phyloP scores from a whole-genome alignment of 2,329 filamentous ascomycete species.

The Orbilia javanica region DNA sequence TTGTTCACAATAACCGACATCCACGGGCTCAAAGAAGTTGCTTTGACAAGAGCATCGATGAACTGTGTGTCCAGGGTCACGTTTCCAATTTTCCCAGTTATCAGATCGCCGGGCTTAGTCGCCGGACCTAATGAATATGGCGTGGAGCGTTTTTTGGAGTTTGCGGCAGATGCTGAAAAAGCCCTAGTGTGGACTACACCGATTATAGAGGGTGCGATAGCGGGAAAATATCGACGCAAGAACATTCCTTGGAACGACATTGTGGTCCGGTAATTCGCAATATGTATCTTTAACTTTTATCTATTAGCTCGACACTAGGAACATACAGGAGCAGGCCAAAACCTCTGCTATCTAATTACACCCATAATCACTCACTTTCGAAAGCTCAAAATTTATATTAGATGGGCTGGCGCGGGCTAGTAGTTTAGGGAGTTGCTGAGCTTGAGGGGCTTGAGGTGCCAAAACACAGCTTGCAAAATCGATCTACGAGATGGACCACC shows the following conservation, averaged over 20 bases:
- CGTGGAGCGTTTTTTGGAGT: neutral
- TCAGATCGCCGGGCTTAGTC: slow-evolving; percentile 7
- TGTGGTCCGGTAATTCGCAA: neutral
- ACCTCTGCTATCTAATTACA: neutral
- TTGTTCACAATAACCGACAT: neutral
- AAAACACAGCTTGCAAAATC: neutral
- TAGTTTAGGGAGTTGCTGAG: neutral
- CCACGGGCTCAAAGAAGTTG: slow-evolving; percentile 1
- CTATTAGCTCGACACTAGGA: neutral
- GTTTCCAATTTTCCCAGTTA: slow-evolving; percentile 4
- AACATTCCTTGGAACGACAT: neutral
- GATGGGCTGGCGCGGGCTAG: neutral
- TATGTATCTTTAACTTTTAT: slow-evolving; percentile 3
- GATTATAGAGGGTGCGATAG: neutral
- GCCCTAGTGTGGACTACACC: slow-evolving; percentile 2
- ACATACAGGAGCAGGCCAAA: neutral
- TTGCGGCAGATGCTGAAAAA: neutral
- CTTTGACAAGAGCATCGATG: slow-evolving; percentile 3
- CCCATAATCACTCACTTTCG: slow-evolving; percentile 2
- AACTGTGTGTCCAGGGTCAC: slow-evolving; percentile 5
- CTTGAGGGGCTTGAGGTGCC: neutral
- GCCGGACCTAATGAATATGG: neutral
- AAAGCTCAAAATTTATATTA: slow-evolving; percentile 3
- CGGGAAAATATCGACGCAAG: neutral
- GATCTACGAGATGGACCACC: neutral